phyloP scores from a whole-genome alignment of 306 rosid species.

The Glycine soja region DNA sequence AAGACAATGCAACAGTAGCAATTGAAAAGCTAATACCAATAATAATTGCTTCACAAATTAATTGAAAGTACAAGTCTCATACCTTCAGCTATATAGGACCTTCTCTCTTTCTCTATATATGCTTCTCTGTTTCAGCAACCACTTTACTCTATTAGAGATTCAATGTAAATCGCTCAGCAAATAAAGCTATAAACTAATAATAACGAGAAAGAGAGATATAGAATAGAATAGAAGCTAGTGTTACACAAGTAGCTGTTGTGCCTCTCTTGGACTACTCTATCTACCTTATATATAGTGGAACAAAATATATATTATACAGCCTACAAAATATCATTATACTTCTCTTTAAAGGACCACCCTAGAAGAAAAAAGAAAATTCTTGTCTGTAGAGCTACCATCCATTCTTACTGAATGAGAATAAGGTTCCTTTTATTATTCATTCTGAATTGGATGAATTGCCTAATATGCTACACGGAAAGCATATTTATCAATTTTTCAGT shows the following conservation, averaged over 20 bases:
- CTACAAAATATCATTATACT: conserved; percentile 33
- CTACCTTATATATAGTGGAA: conserved; percentile 44
- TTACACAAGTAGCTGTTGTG: too few relatives aligned
- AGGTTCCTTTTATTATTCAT: conserved; percentile 35
- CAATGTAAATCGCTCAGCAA: not conserved
- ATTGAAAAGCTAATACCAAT: too few relatives aligned
- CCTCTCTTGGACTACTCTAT: conserved; percentile 12
- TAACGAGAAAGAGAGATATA: not conserved
- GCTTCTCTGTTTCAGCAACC: not conserved
- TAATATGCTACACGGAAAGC: conserved; percentile 8
- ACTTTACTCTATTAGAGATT: not conserved
- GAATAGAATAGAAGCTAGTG: too few relatives aligned
- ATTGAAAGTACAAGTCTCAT: conserved; percentile 10
- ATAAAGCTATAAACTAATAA: not conserved
- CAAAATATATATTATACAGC: not conserved
- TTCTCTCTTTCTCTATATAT: not conserved
- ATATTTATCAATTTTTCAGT: conserved; percentile 25
- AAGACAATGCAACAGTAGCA: too few relatives aligned
- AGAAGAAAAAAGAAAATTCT: conserved; percentile 18
- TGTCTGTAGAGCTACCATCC: conserved; percentile 38
- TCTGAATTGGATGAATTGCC: not conserved
- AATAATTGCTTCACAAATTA: not conserved
- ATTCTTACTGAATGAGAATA: conserved; percentile 46
- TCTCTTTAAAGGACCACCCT: conserved; percentile 50
- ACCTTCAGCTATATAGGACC: conserved; percentile 3